Base-by-base conservation (phyloP, 495 filamentous ascomycete genomes). In the Chaetomium fimeti region DNA sequence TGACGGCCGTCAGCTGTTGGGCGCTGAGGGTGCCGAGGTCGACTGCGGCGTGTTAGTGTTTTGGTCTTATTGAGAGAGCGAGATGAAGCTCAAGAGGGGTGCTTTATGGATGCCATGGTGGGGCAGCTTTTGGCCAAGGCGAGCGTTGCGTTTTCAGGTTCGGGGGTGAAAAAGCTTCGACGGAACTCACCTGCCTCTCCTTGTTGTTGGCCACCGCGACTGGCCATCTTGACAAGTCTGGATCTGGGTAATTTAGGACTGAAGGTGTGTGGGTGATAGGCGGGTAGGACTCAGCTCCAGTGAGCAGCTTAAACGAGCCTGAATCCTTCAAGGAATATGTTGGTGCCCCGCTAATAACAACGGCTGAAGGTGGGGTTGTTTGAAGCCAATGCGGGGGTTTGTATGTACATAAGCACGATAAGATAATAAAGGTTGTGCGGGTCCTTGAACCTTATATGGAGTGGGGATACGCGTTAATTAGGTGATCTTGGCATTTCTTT, bases 1-100 rank as follows among this genome's bases (percentile, higher is more conserved):
- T 97, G 48, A 98, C 86, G 61, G 82, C 81, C 57, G 66, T 78
- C 32, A 84, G 79, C 70, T 84, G 82, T 56, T 81, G 78, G 7
- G 78, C 74, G 64, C 74, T 79, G 57, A 85, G 79, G 66, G 64
- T 77, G 72, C 77, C 77, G 66, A 85, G 79, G 57, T 76, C 77
- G 61, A 81, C 78, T 81, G 51, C 16, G 29, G 16, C 2, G 8
- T 22, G 55, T 58, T 24, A 24, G 38, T 58, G 9, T 8, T 43
- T 49, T 11, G 36, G 53, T 45, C 27, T 47, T 45, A 64, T 47
- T 67, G 61, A 47, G 13, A 15, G 13, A 27, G 2, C 9, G 13
- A 29, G 5, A 29, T 29, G 24, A 4, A 13, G 25, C 40, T 18
- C 16, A 18, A 29, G 24, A 18, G 32, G 27, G 3, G 3, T 29